Evolutionary conservation across 768 basidiomycete genomes (phyloP).

Genomic region (Rhizopogon vesiculosus): DNA sequence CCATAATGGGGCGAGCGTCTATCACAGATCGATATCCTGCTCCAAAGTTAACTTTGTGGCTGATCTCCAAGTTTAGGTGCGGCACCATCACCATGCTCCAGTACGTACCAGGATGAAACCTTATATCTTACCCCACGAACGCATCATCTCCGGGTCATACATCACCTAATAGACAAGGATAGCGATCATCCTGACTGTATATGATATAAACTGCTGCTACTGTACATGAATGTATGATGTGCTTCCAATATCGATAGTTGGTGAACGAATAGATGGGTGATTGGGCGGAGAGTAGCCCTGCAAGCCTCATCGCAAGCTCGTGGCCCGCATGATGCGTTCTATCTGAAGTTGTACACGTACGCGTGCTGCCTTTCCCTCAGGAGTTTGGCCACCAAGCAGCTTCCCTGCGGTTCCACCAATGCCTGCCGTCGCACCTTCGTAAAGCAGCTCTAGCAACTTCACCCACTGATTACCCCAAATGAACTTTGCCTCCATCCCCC

Average conservation of each 20-base stretch:
- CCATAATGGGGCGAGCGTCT: neutral
- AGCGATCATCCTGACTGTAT: neutral
- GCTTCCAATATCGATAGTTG: neutral
- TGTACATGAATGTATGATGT: slow-evolving; percentile 1
- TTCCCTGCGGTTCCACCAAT: slow-evolving; percentile 34
- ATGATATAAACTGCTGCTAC: neutral
- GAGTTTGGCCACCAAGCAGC: slow-evolving; percentile 54
- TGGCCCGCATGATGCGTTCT: slow-evolving; percentile 49
- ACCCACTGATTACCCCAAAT: slow-evolving; percentile 80
- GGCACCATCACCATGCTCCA: neutral
- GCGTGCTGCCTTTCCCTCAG: slow-evolving; percentile 61
- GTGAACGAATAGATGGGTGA: slow-evolving; percentile 3
- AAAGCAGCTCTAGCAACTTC: slow-evolving; percentile 63
- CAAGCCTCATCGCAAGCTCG: slow-evolving; percentile 2
- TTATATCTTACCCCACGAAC: neutral
- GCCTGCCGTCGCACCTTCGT: slow-evolving; percentile 58
- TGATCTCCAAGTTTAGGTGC: neutral
- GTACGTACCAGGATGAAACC: neutral
- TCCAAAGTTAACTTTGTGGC: neutral
- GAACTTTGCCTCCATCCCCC: slow-evolving; percentile 53
- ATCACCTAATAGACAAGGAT: neutral
- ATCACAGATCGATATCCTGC: neutral
- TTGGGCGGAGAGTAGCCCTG: neutral
- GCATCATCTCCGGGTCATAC: neutral
- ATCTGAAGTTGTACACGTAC: slow-evolving; percentile 61